phyloP scores from a whole-genome alignment of 225 moss, liverwort and hornwort species.

The Physcomitrium patens region DNA sequence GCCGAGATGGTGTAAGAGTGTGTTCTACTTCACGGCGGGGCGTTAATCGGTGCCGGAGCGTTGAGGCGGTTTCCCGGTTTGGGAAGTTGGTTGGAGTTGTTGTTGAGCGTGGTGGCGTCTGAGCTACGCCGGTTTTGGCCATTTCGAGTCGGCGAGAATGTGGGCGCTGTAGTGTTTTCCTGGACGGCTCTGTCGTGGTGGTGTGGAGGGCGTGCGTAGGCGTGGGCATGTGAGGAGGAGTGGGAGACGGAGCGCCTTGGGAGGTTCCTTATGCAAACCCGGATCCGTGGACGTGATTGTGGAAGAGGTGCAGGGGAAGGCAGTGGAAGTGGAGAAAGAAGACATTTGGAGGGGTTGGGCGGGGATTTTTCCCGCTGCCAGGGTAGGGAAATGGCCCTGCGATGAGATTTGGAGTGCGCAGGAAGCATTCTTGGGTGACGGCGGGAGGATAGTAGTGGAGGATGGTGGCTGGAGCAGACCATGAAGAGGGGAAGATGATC shows the following conservation, averaged over 20 bases:
- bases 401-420: neutral
- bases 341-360: neutral
- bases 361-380: constrained; percentile 16
- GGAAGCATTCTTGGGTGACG: constrained; percentile 17
- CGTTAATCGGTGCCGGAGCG: neutral
- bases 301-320: constrained; percentile 10
- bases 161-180: neutral
- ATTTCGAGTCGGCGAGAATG: constrained; percentile 13
- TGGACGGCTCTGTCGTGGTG: constrained; percentile 20
- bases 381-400: constrained; percentile 23
- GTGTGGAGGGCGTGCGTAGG: neutral
- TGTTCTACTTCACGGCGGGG: neutral
- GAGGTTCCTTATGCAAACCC: neutral
- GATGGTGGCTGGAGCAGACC: constrained; percentile 51
- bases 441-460: constrained; percentile 27
- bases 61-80: neutral
- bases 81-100: neutral
- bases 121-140: neutral
- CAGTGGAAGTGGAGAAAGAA: constrained; percentile 5
- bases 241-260: constrained; percentile 12
- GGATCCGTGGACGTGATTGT: constrained; percentile 31
- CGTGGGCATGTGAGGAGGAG: constrained; percentile 21
- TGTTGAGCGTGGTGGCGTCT: neutral
- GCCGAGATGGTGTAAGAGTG: neutral
- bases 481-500: constrained; percentile 54